Evolutionary conservation across 176 grass and related monocot genomes (phyloP).

Genomic region (Carex littledalei): DNA sequence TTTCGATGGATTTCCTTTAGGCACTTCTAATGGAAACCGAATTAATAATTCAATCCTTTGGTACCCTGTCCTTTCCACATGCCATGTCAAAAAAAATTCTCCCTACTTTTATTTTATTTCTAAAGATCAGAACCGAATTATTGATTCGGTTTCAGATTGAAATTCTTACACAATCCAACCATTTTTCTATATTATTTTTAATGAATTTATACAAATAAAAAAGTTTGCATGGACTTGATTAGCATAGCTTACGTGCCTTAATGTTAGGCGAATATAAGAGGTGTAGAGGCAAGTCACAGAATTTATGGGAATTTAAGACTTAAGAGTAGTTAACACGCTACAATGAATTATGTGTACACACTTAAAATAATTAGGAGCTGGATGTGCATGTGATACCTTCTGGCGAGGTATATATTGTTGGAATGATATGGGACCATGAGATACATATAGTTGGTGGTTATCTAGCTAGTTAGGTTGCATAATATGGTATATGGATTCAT

Average conservation of each 20-base stretch:
- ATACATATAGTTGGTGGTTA: slow-evolving; percentile 4
- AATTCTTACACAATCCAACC: too few relatives aligned
- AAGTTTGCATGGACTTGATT: not conserved
- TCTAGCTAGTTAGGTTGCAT: not conserved
- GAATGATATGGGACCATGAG: slow-evolving; percentile 22
- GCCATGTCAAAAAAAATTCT: too few relatives aligned
- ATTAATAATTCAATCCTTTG: too few relatives aligned
- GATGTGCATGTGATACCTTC: slow-evolving; percentile 24
- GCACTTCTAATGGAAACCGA: too few relatives aligned
- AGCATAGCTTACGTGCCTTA: not conserved
- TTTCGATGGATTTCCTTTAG: too few relatives aligned
- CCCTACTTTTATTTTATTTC: too few relatives aligned
- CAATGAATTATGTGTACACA: not conserved
- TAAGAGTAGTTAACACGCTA: not conserved
- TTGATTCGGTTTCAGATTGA: too few relatives aligned
- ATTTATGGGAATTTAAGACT: not conserved
- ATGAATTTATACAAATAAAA: too few relatives aligned
- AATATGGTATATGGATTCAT: slow-evolving; percentile 9
- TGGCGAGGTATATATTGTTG: slow-evolving; percentile 17
- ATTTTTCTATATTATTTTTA: too few relatives aligned
- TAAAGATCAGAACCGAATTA: too few relatives aligned
- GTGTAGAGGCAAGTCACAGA: not conserved
- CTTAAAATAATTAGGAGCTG: slow-evolving; percentile 16
- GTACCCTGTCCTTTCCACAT: too few relatives aligned
- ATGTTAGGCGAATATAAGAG: not conserved